Evolutionary conservation across 2,329 filamentous ascomycete species (phyloP).

Genomic region (Penicillium sp.): DNA sequence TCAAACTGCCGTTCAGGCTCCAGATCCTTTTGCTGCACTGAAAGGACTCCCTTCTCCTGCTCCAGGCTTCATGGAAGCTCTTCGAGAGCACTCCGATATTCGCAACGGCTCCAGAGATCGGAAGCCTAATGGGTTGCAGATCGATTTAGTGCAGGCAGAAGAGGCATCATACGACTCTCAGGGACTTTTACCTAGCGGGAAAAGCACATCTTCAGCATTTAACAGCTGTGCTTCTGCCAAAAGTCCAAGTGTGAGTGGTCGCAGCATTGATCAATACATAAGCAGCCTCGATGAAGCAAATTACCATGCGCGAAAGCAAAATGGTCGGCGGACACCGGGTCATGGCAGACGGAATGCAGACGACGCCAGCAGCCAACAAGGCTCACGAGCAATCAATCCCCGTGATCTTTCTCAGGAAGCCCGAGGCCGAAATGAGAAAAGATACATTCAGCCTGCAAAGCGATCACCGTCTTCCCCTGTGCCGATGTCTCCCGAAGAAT

Average conservation of each 20-base stretch:
- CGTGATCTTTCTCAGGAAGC: conserved; percentile 60
- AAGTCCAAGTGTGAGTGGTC: conserved; percentile 55
- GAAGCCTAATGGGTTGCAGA: conserved; percentile 69
- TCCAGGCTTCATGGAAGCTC: conserved; percentile 56
- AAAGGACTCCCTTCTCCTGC: conserved; percentile 62
- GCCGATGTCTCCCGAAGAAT: conserved; percentile 88
- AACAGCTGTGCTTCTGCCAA: conserved; percentile 47
- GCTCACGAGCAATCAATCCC: conserved; percentile 45
- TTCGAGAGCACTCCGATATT: conserved; percentile 55
- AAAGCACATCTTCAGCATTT: conserved; percentile 33
- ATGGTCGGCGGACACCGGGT: conserved; percentile 43
- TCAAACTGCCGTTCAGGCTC: conserved; percentile 61
- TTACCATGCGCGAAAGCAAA: conserved; percentile 51
- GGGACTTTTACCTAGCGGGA: conserved; percentile 48
- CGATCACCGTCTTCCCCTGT: conserved; percentile 86
- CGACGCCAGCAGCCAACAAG: conserved; percentile 44
- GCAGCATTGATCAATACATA: conserved; percentile 76
- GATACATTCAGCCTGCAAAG: conserved; percentile 70
- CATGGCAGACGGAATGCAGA: conserved; percentile 47
- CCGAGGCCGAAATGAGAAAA: conserved; percentile 59
- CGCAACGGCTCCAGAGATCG: conserved; percentile 63
- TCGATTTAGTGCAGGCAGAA: conserved; percentile 53
- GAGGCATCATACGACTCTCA: conserved; percentile 44
- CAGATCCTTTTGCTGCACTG: conserved; percentile 52
- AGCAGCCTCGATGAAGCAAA: conserved; percentile 76